These are phyloP conservation scores for Trametes cinnabarina DNA, from an alignment of 768 basidiomycete species.

Conservation along the genomic window DNA sequence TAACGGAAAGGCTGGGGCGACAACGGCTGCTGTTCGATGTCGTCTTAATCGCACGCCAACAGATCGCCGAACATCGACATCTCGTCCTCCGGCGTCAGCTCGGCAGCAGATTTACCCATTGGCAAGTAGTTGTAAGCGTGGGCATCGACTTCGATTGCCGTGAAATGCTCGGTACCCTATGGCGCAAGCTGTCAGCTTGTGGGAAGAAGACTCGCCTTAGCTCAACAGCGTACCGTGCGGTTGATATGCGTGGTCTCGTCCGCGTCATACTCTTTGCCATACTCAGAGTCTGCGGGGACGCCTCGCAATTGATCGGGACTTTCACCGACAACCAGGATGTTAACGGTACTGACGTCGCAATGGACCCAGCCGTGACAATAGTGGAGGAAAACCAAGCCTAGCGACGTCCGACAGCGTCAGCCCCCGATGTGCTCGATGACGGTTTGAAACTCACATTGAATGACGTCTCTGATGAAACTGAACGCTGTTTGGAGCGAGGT, in stretches of 20 bases:
- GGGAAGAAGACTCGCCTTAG: not conserved
- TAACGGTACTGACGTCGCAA: not conserved
- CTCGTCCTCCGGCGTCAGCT: not conserved
- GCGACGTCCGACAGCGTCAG: not conserved
- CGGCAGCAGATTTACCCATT: not conserved
- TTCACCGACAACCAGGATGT: not conserved
- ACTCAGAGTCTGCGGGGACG: not conserved
- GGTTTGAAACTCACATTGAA: not conserved
- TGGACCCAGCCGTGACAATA: not conserved
- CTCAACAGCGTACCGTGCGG: not conserved
- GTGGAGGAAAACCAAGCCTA: not conserved
- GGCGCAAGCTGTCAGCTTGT: not conserved
- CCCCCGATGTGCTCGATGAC: not conserved
- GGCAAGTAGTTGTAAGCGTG: not conserved
- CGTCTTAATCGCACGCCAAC: not conserved
- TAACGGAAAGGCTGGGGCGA: not conserved
- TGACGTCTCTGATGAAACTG: not conserved
- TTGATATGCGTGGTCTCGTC: not conserved
- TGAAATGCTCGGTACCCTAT: not conserved
- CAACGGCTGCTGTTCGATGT: not conserved
- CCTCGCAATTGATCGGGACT: not conserved
- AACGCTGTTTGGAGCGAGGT: not conserved
- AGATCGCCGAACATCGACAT: not conserved
- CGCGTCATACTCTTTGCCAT: not conserved
- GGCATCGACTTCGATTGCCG: not conserved